These are phyloP conservation scores for Pythium biforme DNA, from an alignment of 352 stramenopile genomes.

Conservation along the genomic window DNA sequence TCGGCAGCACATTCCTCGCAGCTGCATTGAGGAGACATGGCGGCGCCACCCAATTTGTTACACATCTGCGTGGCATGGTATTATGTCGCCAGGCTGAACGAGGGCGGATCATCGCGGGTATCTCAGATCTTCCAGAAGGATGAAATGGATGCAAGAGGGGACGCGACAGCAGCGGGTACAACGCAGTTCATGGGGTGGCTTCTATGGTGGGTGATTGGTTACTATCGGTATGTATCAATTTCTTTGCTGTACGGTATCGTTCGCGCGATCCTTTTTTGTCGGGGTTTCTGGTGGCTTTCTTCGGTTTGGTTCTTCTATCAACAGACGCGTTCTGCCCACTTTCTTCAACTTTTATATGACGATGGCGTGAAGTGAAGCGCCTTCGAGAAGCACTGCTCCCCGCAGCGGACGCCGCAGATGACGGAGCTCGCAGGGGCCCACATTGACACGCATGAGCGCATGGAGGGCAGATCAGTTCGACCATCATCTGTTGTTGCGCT, in stretches of 20 bases:
- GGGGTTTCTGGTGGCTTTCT: background rate
- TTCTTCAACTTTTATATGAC: constrained; percentile 11
- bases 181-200: background rate
- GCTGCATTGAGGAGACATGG: constrained; percentile 22
- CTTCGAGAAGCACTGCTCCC: background rate
- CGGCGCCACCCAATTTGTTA: background rate
- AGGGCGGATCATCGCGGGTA: too few relatives aligned
- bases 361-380: too few relatives aligned
- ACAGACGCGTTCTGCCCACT: background rate
- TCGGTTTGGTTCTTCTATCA: constrained; percentile 7
- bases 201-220: background rate
- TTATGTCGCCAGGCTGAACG: too few relatives aligned
- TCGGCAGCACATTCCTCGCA: constrained; percentile 3
- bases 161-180: background rate
- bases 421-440: background rate
- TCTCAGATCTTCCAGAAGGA: too few relatives aligned
- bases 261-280: constrained; percentile 1
- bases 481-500: constrained; percentile 65
- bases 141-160: background rate
- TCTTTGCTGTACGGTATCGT: constrained; percentile 4
- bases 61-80: too few relatives aligned
- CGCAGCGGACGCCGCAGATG: background rate
- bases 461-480: background rate
- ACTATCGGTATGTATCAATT: constrained; percentile 9
- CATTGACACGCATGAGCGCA: background rate